These are phyloP conservation scores for Psilocybe mexicana DNA, from an alignment of 1,284 basidiomycete genomes.

Conservation along the genomic window DNA sequence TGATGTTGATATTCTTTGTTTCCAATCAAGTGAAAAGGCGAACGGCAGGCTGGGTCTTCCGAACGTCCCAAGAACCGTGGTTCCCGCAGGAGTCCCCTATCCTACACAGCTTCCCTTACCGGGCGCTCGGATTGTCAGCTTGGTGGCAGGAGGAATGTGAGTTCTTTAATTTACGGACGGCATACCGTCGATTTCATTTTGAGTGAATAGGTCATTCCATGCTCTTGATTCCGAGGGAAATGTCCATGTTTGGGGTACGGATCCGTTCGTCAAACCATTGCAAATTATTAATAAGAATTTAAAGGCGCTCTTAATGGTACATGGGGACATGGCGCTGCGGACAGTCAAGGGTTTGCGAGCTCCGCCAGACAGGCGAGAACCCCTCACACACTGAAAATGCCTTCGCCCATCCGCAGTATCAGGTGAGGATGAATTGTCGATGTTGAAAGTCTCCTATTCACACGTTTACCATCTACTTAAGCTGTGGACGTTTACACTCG, in stretches of 20 bases:
- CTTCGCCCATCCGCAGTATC: conserved; percentile 55
- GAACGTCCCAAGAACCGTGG: conserved; percentile 36
- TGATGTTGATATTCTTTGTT: background rate
- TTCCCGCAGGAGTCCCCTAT: conserved; percentile 51
- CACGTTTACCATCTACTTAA: conserved; percentile 31
- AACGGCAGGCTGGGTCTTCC: conserved; percentile 62
- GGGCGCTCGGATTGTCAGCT: conserved; percentile 64
- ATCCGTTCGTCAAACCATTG: background rate
- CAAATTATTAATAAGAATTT: background rate
- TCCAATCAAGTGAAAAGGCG: conserved; percentile 47
- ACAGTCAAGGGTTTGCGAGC: conserved; percentile 58
- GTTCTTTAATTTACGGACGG: conserved; percentile 22
- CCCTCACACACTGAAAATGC: conserved; percentile 60
- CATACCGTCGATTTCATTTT: conserved; percentile 3
- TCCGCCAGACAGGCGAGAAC: conserved; percentile 46
- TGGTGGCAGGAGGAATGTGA: conserved; percentile 82
- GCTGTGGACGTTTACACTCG: conserved; percentile 74
- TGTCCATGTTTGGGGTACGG: conserved; percentile 82
- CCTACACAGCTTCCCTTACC: conserved; percentile 62
- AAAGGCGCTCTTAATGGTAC: conserved; percentile 65
- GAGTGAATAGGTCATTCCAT: conserved; percentile 63
- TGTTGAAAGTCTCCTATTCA: conserved; percentile 4
- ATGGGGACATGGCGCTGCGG: conserved; percentile 33
- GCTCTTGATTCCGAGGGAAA: conserved; percentile 74
- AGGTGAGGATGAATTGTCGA: conserved; percentile 43